Base-by-base conservation (phyloP, 345 rosid species). In the Eutrema yunnanense region DNA sequence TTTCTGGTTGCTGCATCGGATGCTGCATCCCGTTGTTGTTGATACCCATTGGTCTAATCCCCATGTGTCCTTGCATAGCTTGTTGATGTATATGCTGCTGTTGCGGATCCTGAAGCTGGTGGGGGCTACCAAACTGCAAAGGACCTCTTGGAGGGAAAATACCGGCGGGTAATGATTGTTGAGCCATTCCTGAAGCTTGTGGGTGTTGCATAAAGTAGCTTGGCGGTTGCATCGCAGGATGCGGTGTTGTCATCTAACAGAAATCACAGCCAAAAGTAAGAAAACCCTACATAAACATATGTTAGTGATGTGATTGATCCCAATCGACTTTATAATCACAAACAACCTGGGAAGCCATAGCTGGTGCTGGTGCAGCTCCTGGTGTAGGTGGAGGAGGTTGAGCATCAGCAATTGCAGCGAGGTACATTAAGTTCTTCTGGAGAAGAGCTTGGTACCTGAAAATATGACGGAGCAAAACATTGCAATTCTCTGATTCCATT, bases 351-450 rank as follows among this genome's bases (percentile, higher is more conserved):
- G 96, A 83, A 47, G 96, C 85, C 80, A 92, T 82, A 30, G 92
- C 62, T 57, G 72, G 67, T 48, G 72, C 7, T 34, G 72, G 62
- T 65, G 76, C 26, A 50, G 73, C 51, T 50, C 63, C 76, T 58
- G 68, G 51, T 19, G 91, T 73, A 4, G 86, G 87, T 72, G 90
- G 75, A 62, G 84, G 99, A 3, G 99, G 99, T 72, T 95, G 97
- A 11, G 97, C 97, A 86, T 95, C 99, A 49, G 99, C 99, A 70
- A 95, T 92, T 27, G 99, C 99, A 78, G 97, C 96, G 29, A 94
- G 81, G 74, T 92, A 94, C 98, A 94, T 94, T 78, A 94, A 77
- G 76, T 94, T 94, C 83, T 92, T 94, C 76, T 94, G 97, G 70
- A 94, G 88, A 78, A 76, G 84, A 58, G 98, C 88, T 82, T 94